Evolutionary conservation across 2,329 filamentous ascomycete genomes (phyloP), one percentile per base, ranked within the genome.

Genomic region (Monosporascus sp.): DNA sequence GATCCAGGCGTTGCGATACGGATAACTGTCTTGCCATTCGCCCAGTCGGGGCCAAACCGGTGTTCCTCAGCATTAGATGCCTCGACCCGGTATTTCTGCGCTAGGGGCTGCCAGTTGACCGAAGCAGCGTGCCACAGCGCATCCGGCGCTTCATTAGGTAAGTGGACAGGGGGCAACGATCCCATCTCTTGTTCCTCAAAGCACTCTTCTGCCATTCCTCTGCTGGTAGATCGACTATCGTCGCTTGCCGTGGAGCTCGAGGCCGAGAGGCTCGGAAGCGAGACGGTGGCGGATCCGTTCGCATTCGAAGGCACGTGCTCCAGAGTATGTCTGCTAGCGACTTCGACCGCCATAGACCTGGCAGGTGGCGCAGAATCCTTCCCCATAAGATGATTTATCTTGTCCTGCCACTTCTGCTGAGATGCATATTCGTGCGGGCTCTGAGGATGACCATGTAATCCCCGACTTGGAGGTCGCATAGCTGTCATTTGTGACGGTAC

Each of bases 131-230:
- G 75, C 84, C 85, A 89, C 17, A 83, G 80, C 37, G 79, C 77
- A 37, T 82, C 78, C 1, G 86, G 84, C 5, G 79, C 78, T 52
- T 78, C 78, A 47, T 78, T 75, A 7, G 88, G 88, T n/a, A 91
- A 72, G 51, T 80, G 81, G 24, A 91, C 83, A 22, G 81, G 77
- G 0, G 88, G 88, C n/a, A 90, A 71, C 7, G 88, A 91, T 3
- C 88, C 88, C 74, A 88, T 88, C 67, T 91, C 87, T 62, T 89
- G 86, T 63, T 90, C 86, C 64, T 90, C 88, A 58, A 92, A 92
- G 58, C 89, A 89, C 56, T 89, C 85, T 57, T 90, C 88, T 6
- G 88, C 86, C 71, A 90, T 86, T 47, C 83, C 83, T 63, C 86
- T 88, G 4, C 83, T 84, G 17, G 76, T 76, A 20, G 79, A 66